Percentiles rank a stretch among this genome's conserved stretches.
Conservation (phyloP, 208 protist species). For the Crithidia expoeki region DNA sequence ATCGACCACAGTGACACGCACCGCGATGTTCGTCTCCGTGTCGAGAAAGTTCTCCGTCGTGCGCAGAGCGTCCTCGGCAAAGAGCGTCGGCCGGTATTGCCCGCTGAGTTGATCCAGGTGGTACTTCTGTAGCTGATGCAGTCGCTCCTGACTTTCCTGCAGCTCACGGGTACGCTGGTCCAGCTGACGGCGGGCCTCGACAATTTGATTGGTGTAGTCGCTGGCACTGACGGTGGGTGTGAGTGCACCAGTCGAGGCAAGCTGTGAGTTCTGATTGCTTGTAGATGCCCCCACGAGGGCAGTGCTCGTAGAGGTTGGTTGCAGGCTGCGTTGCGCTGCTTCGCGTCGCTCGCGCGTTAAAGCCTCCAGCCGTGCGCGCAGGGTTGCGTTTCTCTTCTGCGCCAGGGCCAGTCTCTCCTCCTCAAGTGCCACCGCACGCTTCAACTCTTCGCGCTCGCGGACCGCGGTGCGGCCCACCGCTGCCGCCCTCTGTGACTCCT, state of each 20-base stretch:
- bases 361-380: constrained; percentile 37
- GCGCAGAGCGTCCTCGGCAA: constrained; percentile 35
- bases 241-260: neutral
- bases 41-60: constrained; percentile 60
- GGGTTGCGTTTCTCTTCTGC: constrained; percentile 39
- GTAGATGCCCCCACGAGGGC: neutral
- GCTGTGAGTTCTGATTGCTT: neutral
- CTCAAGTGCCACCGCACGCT: constrained; percentile 56
- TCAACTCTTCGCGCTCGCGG: constrained; percentile 29
- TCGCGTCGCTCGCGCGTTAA: constrained; percentile 35
- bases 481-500: constrained; percentile 31
- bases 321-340: neutral
- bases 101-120: constrained; percentile 73
- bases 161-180: constrained; percentile 53
- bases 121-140: constrained; percentile 51
- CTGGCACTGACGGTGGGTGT: neutral
- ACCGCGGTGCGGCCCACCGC: constrained; percentile 27
- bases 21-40: constrained; percentile 65
- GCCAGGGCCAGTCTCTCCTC: constrained; percentile 50
- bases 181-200: constrained; percentile 48
- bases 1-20: constrained; percentile 57
- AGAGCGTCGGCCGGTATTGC: constrained; percentile 38
- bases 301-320: neutral
- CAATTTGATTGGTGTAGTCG: constrained; percentile 40
- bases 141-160: constrained; percentile 35